A percentile compares a stretch with the other conserved stretches of the same genome.
These are phyloP conservation scores for Phylloporus sp. DNA, from an alignment of 768 basidiomycete genomes.

Conservation along the genomic window DNA sequence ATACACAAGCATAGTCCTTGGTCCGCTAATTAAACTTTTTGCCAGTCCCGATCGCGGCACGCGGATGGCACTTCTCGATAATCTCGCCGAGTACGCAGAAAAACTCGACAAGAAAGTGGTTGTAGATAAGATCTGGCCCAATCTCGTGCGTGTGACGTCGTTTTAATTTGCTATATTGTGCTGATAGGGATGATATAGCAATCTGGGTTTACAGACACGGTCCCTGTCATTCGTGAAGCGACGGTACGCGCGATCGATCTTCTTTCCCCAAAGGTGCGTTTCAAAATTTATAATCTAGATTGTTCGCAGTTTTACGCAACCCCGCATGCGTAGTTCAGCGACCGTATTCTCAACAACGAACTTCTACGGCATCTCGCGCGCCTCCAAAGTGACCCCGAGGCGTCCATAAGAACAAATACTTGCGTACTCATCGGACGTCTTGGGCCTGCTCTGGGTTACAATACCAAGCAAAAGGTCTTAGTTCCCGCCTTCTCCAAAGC, in stretches of 20 bases:
- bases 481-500: conserved; percentile 92
- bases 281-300: background rate
- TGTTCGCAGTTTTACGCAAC: background rate
- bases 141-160: conserved; percentile 53
- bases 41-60: conserved; percentile 90
- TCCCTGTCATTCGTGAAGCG: conserved; percentile 90
- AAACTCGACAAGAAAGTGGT: conserved; percentile 84
- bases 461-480: conserved; percentile 94
- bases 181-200: conserved; percentile 48
- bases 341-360: conserved; percentile 94
- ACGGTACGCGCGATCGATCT: conserved; percentile 86
- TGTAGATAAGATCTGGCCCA: conserved; percentile 87
- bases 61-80: conserved; percentile 90
- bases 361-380: conserved; percentile 89
- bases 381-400: conserved; percentile 88
- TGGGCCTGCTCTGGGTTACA: conserved; percentile 77
- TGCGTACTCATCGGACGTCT: conserved; percentile 93
- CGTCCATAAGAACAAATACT: conserved; percentile 95
- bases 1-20: conserved; percentile 63
- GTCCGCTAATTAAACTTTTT: conserved; percentile 80
- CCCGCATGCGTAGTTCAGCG: conserved; percentile 56
- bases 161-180: background rate
- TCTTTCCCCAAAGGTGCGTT: conserved; percentile 74
- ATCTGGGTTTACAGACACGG: conserved; percentile 94
- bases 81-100: conserved; percentile 77